phyloP scores from a whole-genome alignment of 805 yeast species.

The Sungouiozyma intestinalis region DNA sequence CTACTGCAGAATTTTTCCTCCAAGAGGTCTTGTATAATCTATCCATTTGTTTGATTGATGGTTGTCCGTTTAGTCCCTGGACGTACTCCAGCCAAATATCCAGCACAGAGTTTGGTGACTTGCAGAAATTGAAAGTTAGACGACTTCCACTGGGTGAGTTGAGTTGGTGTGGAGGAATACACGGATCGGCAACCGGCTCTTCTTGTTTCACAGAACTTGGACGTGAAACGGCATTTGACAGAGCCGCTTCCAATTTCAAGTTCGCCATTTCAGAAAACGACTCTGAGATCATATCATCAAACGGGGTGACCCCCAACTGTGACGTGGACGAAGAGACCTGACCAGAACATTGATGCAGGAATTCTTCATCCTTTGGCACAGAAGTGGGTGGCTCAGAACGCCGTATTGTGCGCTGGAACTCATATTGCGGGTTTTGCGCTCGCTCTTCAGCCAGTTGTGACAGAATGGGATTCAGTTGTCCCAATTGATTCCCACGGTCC shows the following conservation, averaged over 20 bases:
- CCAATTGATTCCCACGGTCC: too few relatives aligned
- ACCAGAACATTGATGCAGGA: neutral
- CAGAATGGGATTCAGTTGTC: neutral
- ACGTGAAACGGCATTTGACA: neutral
- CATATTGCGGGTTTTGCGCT: neutral
- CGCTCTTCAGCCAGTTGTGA: neutral
- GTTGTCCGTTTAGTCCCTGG: slow-evolving; percentile 41
- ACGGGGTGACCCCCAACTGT: neutral
- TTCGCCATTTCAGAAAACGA: neutral
- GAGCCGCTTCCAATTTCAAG: neutral
- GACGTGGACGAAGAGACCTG: neutral
- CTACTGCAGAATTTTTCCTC: slow-evolving; percentile 45
- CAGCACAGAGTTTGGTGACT: slow-evolving; percentile 36
- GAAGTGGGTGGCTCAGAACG: neutral
- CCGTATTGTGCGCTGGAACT: neutral
- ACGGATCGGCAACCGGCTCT: neutral
- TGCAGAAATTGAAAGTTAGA: slow-evolving; percentile 27
- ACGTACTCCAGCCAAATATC: slow-evolving; percentile 52
- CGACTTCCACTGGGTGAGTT: neutral
- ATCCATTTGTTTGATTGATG: slow-evolving; percentile 42
- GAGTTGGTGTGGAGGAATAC: neutral
- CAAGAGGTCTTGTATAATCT: slow-evolving; percentile 41
- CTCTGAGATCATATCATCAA: neutral
- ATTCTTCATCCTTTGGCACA: neutral
- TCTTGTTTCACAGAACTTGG: neutral